Conservation (phyloP, 768 basidiomycete genomes). For the Dioszegia crocea region DNA sequence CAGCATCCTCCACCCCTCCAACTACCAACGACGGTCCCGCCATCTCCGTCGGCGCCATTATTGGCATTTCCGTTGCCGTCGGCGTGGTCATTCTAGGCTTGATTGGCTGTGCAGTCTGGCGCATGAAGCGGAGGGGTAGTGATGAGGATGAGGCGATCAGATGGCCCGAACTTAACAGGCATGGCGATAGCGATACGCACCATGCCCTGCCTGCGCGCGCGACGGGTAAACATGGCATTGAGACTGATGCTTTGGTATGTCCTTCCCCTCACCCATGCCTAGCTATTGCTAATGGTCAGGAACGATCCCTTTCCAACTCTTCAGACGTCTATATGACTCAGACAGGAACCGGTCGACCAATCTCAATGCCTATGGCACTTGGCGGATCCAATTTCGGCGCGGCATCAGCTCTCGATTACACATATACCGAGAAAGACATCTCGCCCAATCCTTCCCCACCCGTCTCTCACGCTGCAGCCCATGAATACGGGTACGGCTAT, state of each 20-base stretch:
- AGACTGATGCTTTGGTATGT: constrained; percentile 45
- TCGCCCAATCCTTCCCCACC: not conserved
- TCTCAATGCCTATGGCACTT: constrained; percentile 33
- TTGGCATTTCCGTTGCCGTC: constrained; percentile 43
- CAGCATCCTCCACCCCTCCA: constrained; percentile 17
- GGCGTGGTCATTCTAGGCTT: constrained; percentile 41
- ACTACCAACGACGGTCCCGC: constrained; percentile 11
- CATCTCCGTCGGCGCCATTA: constrained; percentile 39
- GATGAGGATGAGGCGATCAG: constrained; percentile 48
- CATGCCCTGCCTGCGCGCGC: constrained; percentile 44
- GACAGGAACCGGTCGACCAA: constrained; percentile 7
- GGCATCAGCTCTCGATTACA: constrained; percentile 27
- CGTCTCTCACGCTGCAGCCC: not conserved
- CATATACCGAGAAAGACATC: constrained; percentile 13
- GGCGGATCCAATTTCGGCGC: constrained; percentile 41
- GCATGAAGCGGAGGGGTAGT: constrained; percentile 37
- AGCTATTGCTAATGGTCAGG: constrained; percentile 7
- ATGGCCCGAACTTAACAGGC: constrained; percentile 48
- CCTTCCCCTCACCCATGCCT: not conserved
- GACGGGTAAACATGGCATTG: constrained; percentile 48
- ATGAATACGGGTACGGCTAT: constrained; percentile 13
- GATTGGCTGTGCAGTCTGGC: constrained; percentile 41
- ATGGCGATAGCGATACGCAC: constrained; percentile 44
- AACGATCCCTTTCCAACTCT: constrained; percentile 37
- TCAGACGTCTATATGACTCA: constrained; percentile 20